Percentiles rank a stretch among this genome's conserved stretches.
Conservation (phyloP, 169 alveolate genomes). For the Plasmodium billcollinsi region DNA sequence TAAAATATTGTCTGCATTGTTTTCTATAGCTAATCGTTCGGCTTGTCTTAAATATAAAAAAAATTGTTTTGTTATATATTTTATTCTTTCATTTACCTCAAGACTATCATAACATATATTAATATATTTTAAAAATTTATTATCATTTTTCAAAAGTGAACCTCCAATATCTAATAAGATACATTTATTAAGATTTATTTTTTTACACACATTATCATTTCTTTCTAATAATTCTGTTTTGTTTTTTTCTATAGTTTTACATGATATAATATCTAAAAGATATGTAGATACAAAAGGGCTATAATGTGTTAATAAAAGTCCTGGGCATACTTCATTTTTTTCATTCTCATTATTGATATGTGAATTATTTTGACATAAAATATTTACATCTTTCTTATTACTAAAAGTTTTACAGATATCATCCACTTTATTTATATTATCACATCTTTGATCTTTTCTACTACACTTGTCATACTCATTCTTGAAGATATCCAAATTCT, state of each 20-base stretch:
- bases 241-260: background rate
- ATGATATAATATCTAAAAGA: constrained; percentile 68
- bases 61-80: constrained; percentile 77
- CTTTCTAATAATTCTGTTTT: background rate
- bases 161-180: constrained; percentile 76
- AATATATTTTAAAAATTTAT: constrained; percentile 61
- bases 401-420: background rate
- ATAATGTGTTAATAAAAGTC: constrained; percentile 92
- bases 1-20: constrained; percentile 63
- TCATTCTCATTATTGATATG: background rate
- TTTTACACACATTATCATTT: too few relatives aligned
- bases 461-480: background rate
- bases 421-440: background rate
- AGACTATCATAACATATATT: constrained; percentile 75
- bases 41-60: constrained; percentile 90
- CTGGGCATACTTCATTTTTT: constrained; percentile 84
- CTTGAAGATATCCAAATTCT: constrained; percentile 8
- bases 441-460: background rate
- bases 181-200: constrained; percentile 75
- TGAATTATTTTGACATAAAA: background rate
- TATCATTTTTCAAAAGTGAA: constrained; percentile 28
- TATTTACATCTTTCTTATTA: background rate
- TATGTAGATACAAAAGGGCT: constrained; percentile 93
- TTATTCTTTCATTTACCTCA: constrained; percentile 58
- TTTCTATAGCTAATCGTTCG: constrained; percentile 83